Base-by-base conservation (phyloP, 1,284 basidiomycete species). In the Kwoniella shivajii region DNA sequence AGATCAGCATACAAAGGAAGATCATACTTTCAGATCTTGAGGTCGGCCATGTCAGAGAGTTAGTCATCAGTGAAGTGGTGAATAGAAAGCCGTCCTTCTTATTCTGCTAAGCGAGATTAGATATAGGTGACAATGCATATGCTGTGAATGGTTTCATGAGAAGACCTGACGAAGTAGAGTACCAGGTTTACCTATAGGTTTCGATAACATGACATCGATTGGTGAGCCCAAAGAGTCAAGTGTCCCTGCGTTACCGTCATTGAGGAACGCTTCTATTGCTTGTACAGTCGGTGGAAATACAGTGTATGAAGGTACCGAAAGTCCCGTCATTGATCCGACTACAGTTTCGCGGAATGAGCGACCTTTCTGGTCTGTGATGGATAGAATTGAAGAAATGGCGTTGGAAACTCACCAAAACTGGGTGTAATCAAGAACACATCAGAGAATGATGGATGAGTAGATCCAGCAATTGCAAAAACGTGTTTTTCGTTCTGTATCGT, bases 1-100 rank as follows among this genome's bases (percentile, higher is more conserved):
- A 87, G 88, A 4, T 90, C 93, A 0, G 69, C 78, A 11, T 88
- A 92, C 63, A 96, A 97, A 70, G 88, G 85, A 1, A 84, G 88
- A 34, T 85, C 93, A 36, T 96, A 96, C 82, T 85, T 93, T 71
- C 70, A 84, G 41, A 95, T 96, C 74, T 86, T 96, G 83, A 85
- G 86, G 72, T 88, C 88, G 13, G 84, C 90, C 68, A 91, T 93
- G 86, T 85, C 88, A 7, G 87, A 88, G 29, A 90, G 89, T 2
- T 88, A 84, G 53, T 26, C 57, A 3, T 45, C 51, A 1, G 59
- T 73, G 6, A 61, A 74, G 27, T 73, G 73, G 6, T 42, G 48
- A 4, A 73, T 73, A 1, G 57, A 74, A 24, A 56, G 59, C 46
- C 37, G 44, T 27, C 41, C 33, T 33, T 18, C 24, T 20, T 16